Conservation (phyloP, 1,139 yeast genomes). For the Candida sanyaensis region DNA sequence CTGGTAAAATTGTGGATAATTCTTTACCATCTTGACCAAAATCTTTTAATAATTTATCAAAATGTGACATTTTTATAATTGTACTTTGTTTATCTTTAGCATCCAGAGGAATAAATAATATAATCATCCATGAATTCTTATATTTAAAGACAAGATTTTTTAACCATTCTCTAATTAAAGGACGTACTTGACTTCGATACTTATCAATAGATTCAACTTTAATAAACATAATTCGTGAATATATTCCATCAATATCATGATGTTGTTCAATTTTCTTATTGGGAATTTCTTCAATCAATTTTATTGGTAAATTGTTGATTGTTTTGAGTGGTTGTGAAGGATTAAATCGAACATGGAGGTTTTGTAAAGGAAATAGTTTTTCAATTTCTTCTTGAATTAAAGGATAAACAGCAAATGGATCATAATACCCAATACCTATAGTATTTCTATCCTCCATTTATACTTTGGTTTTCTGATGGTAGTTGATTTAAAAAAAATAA, state of each 20-base stretch:
- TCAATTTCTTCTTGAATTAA: slow-evolving; percentile 53
- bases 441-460: slow-evolving; percentile 17
- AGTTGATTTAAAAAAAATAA: too few relatives aligned
- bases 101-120: slow-evolving; percentile 53
- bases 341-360: slow-evolving; percentile 76
- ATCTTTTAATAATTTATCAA: slow-evolving; percentile 67
- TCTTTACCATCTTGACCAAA: slow-evolving; percentile 54
- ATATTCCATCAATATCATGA: slow-evolving; percentile 36
- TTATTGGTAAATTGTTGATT: slow-evolving; percentile 62
- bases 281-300: slow-evolving; percentile 64
- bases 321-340: slow-evolving; percentile 62
- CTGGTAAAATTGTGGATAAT: slow-evolving; percentile 17
- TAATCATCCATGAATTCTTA: slow-evolving; percentile 52
- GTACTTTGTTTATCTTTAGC: slow-evolving; percentile 43
- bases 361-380: slow-evolving; percentile 62
- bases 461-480: neutral
- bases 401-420: slow-evolving; percentile 75
- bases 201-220: slow-evolving; percentile 67
- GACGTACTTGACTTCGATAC: slow-evolving; percentile 78
- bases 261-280: slow-evolving; percentile 16
- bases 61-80: slow-evolving; percentile 53
- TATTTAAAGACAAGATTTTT: slow-evolving; percentile 44
- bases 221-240: slow-evolving; percentile 69
- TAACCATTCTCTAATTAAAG: slow-evolving; percentile 82
- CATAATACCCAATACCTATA: slow-evolving; percentile 70